Evolutionary conservation across 2,329 filamentous ascomycete species (phyloP).

Genomic region (Neophaeococcomyces mojaviensis): DNA sequence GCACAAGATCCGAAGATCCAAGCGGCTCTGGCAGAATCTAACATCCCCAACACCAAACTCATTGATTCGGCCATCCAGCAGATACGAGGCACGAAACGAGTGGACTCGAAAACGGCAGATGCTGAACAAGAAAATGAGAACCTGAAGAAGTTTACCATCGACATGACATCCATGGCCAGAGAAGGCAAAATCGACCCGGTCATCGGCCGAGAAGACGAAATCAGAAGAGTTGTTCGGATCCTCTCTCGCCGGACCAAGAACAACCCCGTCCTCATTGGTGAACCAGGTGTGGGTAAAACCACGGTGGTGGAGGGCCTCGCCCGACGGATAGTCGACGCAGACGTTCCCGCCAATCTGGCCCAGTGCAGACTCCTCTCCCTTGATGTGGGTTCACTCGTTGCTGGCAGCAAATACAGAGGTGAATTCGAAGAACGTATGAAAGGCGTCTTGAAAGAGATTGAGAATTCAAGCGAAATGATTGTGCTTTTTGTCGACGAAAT

Average conservation of each 20-base stretch:
- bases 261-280: conserved; percentile 95
- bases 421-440: conserved; percentile 99
- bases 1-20: conserved; percentile 72
- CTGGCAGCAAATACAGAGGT: conserved; percentile 95
- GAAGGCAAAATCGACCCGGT: conserved; percentile 97
- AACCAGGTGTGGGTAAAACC: conserved; percentile 97
- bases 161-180: conserved; percentile 92
- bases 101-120: conserved; percentile 94
- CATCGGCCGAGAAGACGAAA: conserved; percentile 85
- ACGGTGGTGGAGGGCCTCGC: conserved; percentile 95
- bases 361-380: conserved; percentile 90
- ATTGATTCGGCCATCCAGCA: conserved; percentile 84
- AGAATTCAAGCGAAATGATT: conserved; percentile 91
- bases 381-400: conserved; percentile 89
- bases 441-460: conserved; percentile 93
- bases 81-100: conserved; percentile 84
- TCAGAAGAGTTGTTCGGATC: conserved; percentile 89
- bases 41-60: conserved; percentile 83
- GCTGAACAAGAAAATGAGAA: conserved; percentile 88
- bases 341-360: conserved; percentile 91
- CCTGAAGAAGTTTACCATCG: conserved; percentile 94
- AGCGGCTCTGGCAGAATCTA: conserved; percentile 69
- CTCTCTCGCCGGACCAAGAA: conserved; percentile 91
- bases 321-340: conserved; percentile 87
- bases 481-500: conserved; percentile 98